Percentiles rank a stretch among this genome's conserved stretches.
Evolutionary conservation across 2,329 filamentous ascomycete genomes (phyloP).

Genomic region (Colletotrichum musicola): DNA sequence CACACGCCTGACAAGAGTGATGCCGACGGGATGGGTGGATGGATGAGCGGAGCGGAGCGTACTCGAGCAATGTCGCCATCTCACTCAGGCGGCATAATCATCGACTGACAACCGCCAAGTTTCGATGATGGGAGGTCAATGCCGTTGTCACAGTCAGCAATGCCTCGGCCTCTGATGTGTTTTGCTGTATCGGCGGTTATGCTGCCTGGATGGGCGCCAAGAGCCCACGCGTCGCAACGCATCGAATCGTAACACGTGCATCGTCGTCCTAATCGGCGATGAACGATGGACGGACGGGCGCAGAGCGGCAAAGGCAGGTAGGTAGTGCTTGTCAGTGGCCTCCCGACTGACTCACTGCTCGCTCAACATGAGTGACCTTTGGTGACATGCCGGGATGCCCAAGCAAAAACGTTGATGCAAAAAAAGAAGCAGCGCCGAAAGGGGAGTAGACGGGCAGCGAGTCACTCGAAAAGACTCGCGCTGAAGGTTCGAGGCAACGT

Average conservation of each 20-base stretch:
- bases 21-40: background rate
- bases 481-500: conserved; percentile 3
- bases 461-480: too few species aligned
- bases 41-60: background rate
- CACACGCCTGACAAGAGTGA: conserved; percentile 10
- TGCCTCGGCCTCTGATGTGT: background rate
- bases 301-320: background rate
- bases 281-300: conserved; percentile 11
- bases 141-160: conserved; percentile 5
- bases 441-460: background rate
- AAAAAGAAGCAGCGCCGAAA: conserved; percentile 29
- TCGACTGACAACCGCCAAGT: background rate
- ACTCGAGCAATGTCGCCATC: background rate
- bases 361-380: conserved; percentile 5
- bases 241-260: background rate
- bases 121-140: conserved; percentile 5
- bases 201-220: background rate
- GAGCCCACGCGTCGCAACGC: conserved; percentile 2
- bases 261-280: conserved; percentile 10
- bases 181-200: background rate
- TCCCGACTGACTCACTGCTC: background rate
- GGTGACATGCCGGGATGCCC: conserved; percentile 15
- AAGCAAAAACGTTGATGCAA: conserved; percentile 2
- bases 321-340: conserved; percentile 9
- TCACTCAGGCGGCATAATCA: background rate